These are phyloP conservation scores for Persicaria maculosa DNA, from an alignment of 148 eudicot species.

Conservation along the genomic window DNA sequence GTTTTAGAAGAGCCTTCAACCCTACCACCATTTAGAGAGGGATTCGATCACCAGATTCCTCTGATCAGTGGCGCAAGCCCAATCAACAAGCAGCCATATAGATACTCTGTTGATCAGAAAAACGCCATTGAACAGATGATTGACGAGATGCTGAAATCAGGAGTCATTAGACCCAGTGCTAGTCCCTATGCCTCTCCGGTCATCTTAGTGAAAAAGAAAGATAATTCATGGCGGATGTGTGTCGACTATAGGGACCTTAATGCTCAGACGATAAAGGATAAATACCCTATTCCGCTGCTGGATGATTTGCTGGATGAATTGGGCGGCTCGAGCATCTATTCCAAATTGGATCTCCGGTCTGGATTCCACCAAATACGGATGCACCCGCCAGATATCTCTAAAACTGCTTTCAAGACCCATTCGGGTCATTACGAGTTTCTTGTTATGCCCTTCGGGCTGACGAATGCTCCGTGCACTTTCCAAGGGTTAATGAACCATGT, in stretches of 20 bases:
- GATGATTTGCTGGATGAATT: conserved; percentile 13
- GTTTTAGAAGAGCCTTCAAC: background rate
- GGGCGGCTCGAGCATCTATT: background rate
- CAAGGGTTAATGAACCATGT: no score
- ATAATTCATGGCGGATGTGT: background rate
- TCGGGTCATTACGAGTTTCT: no score
- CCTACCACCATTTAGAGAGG: background rate
- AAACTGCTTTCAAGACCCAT: no score
- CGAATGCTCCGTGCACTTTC: no score
- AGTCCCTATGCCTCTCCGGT: background rate
- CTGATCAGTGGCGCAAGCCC: background rate
- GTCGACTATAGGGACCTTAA: background rate
- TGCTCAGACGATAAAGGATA: conserved; percentile 3
- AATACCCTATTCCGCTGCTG: background rate
- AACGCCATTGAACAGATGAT: background rate
- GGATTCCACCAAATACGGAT: no score
- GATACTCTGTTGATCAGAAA: background rate
- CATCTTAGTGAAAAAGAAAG: background rate
- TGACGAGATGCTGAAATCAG: background rate
- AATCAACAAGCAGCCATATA: background rate
- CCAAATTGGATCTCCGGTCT: conserved; percentile 10
- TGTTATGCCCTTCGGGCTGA: no score
- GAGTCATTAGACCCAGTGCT: background rate
- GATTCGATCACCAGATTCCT: background rate
- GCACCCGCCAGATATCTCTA: no score